Base-by-base conservation (phyloP, 176 grass and related monocot genomes). In the Rhipidocladum racemiflorum region DNA sequence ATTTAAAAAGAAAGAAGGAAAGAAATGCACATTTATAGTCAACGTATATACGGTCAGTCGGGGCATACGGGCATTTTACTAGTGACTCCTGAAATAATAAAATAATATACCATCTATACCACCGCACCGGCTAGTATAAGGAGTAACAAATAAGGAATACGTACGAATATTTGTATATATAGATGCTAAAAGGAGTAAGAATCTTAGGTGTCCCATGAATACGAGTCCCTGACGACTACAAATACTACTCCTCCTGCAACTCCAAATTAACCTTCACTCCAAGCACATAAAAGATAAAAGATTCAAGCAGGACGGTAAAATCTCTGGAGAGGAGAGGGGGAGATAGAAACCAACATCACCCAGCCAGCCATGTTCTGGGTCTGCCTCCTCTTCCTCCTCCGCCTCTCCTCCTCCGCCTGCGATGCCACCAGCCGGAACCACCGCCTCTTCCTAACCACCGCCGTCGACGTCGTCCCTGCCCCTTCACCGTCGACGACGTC, bases 311-410 rank as follows among this genome's bases (percentile, higher is more conserved):
- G 50, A 54, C 44, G 5, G 4, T 46, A 15, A 15, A 46, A 46
- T 46, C 44, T 15, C 15, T 15, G 74, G 36, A 61, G 55, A 76
- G 29, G 9, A 76, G 63, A 46, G 53, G 20, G 39, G 44, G 49
- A 46, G 7, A 34, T 3, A 46, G 44, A 46, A 46, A 46, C 39
- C n/a, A 68, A 45, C 20, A 29, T 9, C 43, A 8, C 9, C 9
- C 49, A 11, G 59, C 63, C 43, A 70, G 56, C 65, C 74, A 88
- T 89, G 87, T 30, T 25, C 61, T 68, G 75, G 68, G 70, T 30
- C 53, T 80, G 69, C 62, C 69, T 89, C 62, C 51, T 89, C 16
- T 80, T 43, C 76, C 63, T 89, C 60, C 81, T 79, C 60, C 39
- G 40, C 51, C 75, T 83, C 36, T 72, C 80, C 43, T 44, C 75